A percentile compares a stretch with the other conserved stretches of the same genome.
These are phyloP conservation scores for Agrocybe pediades DNA, from an alignment of 768 basidiomycete species.

Conservation along the genomic window DNA sequence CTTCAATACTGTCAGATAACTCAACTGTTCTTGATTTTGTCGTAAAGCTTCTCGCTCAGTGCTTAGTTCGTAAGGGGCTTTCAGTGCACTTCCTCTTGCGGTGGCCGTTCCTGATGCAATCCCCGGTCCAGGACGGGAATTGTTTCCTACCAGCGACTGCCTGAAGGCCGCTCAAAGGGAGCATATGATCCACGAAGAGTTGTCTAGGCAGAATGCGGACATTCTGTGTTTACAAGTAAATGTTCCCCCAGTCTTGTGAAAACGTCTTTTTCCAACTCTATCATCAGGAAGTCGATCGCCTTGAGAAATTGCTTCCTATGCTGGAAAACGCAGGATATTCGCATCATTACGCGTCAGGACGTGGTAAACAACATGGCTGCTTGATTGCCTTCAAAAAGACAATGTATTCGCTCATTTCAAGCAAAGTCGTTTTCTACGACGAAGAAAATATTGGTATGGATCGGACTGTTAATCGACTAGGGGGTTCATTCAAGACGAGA, in stretches of 20 bases:
- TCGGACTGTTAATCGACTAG: slow-evolving; percentile 42
- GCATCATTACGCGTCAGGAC: slow-evolving; percentile 68
- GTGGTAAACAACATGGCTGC: slow-evolving; percentile 82
- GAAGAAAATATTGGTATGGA: slow-evolving; percentile 50
- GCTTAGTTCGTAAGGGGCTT: slow-evolving; percentile 69
- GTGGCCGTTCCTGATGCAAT: background rate
- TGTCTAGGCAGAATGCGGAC: slow-evolving; percentile 73
- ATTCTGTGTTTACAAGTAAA: slow-evolving; percentile 85
- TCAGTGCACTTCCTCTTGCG: background rate
- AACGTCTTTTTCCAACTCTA: background rate
- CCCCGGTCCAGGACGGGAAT: slow-evolving; percentile 61
- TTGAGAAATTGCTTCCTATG: slow-evolving; percentile 70
- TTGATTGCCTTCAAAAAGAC: slow-evolving; percentile 72
- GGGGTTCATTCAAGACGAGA: slow-evolving; percentile 67
- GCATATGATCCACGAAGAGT: slow-evolving; percentile 75
- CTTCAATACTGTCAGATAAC: background rate
- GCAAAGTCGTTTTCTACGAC: slow-evolving; percentile 69
- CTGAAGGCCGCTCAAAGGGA: slow-evolving; percentile 74
- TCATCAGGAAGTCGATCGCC: slow-evolving; percentile 81
- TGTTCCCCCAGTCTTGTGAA: slow-evolving; percentile 1
- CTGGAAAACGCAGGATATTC: slow-evolving; percentile 68
- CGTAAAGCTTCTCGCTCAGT: slow-evolving; percentile 79
- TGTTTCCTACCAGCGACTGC: slow-evolving; percentile 87
- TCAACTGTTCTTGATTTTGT: slow-evolving; percentile 7
- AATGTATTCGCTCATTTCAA: slow-evolving; percentile 46